Percentiles rank a stretch among this genome's conserved stretches.
Conservation (phyloP, 1,284 basidiomycete species). For the Wallemia ichthyophaga region DNA sequence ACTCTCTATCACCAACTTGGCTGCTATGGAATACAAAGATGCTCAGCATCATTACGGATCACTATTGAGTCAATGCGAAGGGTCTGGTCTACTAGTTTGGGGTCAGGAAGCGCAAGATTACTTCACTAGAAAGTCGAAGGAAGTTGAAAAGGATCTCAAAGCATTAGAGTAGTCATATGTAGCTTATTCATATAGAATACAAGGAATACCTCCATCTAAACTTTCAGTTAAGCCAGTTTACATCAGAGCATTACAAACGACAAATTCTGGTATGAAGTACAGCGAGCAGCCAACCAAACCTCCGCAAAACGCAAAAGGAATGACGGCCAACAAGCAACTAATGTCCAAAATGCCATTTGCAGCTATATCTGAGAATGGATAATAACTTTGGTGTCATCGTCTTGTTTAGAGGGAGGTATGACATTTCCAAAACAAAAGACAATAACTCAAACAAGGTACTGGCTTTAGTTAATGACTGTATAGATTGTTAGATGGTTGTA, state of each 20-base stretch:
- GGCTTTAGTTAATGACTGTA: too few species aligned
- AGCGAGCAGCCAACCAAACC: background rate
- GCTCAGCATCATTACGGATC: slow-evolving; percentile 30
- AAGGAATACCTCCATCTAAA: background rate
- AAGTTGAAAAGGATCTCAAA: background rate
- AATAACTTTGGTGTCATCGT: slow-evolving; percentile 1
- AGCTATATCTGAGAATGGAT: background rate
- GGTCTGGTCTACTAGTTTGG: background rate
- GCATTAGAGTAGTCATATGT: too few species aligned
- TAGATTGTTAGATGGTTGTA: too few species aligned
- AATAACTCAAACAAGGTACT: too few species aligned
- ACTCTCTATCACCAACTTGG: slow-evolving; percentile 39
- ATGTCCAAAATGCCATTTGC: background rate
- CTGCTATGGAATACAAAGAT: slow-evolving; percentile 44
- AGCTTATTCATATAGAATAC: background rate
- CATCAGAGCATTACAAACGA: background rate
- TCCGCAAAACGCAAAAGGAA: background rate
- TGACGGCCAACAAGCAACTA: background rate
- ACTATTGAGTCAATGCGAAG: background rate
- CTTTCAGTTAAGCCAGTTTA: background rate
- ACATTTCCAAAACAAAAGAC: too few species aligned
- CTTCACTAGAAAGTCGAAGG: background rate
- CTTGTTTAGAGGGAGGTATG: background rate
- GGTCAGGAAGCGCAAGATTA: background rate
- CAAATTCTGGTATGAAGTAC: background rate